Percentiles rank a stretch among this genome's conserved stretches.
These are phyloP conservation scores for Millerozyma acaciae DNA, from an alignment of 805 yeast species.

Conservation along the genomic window DNA sequence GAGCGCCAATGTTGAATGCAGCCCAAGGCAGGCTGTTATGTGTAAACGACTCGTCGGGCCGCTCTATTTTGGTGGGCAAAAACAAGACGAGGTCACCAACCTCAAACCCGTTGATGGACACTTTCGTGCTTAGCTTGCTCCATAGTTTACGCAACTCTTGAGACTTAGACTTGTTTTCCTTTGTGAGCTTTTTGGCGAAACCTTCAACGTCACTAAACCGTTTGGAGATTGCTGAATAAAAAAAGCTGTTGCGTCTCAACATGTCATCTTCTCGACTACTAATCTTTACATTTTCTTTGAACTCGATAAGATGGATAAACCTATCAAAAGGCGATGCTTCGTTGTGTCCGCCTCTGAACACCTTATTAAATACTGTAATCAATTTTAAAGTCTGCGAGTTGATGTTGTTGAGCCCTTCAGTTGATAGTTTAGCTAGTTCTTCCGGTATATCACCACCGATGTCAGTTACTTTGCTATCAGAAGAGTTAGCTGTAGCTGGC, in stretches of 20 bases:
- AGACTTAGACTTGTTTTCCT: slow-evolving; percentile 55
- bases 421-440: background rate
- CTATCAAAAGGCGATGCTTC: slow-evolving; percentile 12
- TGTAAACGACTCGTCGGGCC: slow-evolving; percentile 12
- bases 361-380: slow-evolving; percentile 13
- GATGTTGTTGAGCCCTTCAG: slow-evolving; percentile 9
- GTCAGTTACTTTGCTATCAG: slow-evolving; percentile 7
- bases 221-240: slow-evolving; percentile 49
- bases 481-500: slow-evolving; percentile 4
- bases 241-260: slow-evolving; percentile 21
- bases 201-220: slow-evolving; percentile 88
- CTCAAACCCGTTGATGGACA: slow-evolving; percentile 65
- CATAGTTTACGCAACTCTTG: slow-evolving; percentile 41
- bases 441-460: slow-evolving; percentile 6
- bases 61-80: slow-evolving; percentile 66
- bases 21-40: slow-evolving; percentile 70
- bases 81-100: slow-evolving; percentile 78
- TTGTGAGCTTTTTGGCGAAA: slow-evolving; percentile 78
- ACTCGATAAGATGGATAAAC: slow-evolving; percentile 20
- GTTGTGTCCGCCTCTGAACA: slow-evolving; percentile 12
- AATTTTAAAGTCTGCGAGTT: slow-evolving; percentile 13
- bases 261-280: slow-evolving; percentile 18
- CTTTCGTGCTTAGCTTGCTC: slow-evolving; percentile 42
- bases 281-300: slow-evolving; percentile 20
- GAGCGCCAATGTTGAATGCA: slow-evolving; percentile 85